Conservation (phyloP, 345 rosid species). For the Turnera subulata region DNA sequence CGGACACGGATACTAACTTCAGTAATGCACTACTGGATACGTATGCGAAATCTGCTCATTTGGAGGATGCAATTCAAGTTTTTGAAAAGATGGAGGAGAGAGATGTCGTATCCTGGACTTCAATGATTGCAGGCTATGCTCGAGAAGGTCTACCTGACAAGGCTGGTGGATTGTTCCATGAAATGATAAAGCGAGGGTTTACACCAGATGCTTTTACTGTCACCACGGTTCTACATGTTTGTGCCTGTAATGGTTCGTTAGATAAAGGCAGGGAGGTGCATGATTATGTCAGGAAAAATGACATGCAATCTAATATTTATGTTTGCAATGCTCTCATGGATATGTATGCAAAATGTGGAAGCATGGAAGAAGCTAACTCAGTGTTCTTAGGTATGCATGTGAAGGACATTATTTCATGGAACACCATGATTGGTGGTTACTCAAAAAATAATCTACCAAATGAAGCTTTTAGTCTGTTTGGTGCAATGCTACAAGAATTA, state of each 20-base stretch:
- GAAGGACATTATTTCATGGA: constrained; percentile 68
- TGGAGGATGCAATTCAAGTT: constrained; percentile 41
- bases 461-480: constrained; percentile 52
- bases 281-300: constrained; percentile 41
- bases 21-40: constrained; percentile 56
- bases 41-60: constrained; percentile 60
- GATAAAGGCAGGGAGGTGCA: constrained; percentile 57
- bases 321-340: constrained; percentile 66
- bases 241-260: constrained; percentile 52
- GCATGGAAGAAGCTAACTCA: constrained; percentile 49
- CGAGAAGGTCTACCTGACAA: constrained; percentile 46
- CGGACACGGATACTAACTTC: constrained; percentile 30
- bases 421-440: constrained; percentile 66
- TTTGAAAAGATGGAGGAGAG: constrained; percentile 45
- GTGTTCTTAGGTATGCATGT: constrained; percentile 45
- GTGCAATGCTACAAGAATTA: constrained; percentile 36
- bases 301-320: constrained; percentile 41
- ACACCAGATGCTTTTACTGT: constrained; percentile 48
- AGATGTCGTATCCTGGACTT: constrained; percentile 69
- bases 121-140: constrained; percentile 69
- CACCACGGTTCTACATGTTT: constrained; percentile 58
- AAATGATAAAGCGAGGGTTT: constrained; percentile 49
- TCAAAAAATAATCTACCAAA: constrained; percentile 53
- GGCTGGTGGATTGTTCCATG: constrained; percentile 46
- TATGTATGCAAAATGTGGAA: constrained; percentile 79